Evolutionary conservation across 345 rosid genomes (phyloP).

Genomic region (Clausena lansium): DNA sequence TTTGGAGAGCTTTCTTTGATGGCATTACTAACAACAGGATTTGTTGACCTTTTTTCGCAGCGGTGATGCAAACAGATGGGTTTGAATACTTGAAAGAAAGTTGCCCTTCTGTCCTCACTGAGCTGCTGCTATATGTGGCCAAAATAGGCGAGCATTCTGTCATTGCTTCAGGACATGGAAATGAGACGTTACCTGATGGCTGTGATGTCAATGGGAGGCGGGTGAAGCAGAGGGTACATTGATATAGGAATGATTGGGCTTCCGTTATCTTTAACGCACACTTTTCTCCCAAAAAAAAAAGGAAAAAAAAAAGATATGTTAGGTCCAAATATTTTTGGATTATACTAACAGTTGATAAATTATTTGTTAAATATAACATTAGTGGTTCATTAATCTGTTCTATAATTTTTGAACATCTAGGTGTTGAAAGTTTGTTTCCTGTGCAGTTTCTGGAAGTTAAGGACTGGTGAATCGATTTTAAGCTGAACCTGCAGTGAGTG

Average conservation of each 20-base stretch:
- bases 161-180: constrained; percentile 40
- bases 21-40: neutral
- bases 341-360: constrained; percentile 21
- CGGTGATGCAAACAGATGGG: constrained; percentile 83
- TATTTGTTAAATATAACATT: neutral
- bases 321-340: constrained; percentile 27
- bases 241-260: constrained; percentile 22
- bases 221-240: constrained; percentile 70
- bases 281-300: too few relatives aligned
- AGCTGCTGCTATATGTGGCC: constrained; percentile 58
- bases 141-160: constrained; percentile 54
- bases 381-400: constrained; percentile 17
- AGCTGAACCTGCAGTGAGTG: neutral
- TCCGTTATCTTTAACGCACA: neutral
- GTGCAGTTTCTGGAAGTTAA: neutral
- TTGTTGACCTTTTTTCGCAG: constrained; percentile 30
- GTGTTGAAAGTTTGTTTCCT: neutral
- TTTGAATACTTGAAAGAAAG: constrained; percentile 61
- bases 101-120: constrained; percentile 56
- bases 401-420: neutral
- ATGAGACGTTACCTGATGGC: constrained; percentile 47
- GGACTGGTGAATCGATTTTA: neutral
- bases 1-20: neutral
- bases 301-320: constrained; percentile 10
- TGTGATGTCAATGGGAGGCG: constrained; percentile 58